These are phyloP conservation scores for Paraconiothyrium sp. DNA, from an alignment of 2,329 filamentous ascomycete species.

Conservation along the genomic window DNA sequence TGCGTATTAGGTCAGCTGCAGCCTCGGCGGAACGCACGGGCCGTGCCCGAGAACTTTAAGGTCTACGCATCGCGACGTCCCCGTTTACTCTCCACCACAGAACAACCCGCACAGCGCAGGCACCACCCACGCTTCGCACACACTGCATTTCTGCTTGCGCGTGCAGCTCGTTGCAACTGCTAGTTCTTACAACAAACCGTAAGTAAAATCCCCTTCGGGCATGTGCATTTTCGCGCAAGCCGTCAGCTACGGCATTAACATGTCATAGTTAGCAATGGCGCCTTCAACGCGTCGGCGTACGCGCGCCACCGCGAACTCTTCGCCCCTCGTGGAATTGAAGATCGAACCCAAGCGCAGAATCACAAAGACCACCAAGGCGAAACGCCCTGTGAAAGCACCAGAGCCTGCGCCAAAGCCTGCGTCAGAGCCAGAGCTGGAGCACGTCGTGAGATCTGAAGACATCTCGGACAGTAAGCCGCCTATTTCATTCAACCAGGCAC, in stretches of 20 bases:
- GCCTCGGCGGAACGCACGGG: slow-evolving; percentile 10
- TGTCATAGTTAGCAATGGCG: slow-evolving; percentile 2
- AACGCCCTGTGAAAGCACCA: neutral
- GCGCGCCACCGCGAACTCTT: neutral
- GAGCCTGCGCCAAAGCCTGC: neutral
- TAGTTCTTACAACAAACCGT: neutral
- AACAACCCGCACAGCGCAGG: slow-evolving; percentile 1
- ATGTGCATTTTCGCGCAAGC: neutral
- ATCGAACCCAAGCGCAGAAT: slow-evolving; percentile 1
- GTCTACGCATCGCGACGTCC: slow-evolving; percentile 6
- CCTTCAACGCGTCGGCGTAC: slow-evolving; percentile 1
- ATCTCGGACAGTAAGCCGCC: slow-evolving; percentile 6
- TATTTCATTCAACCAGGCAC: neutral
- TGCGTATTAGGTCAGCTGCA: slow-evolving; percentile 13
- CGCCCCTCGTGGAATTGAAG: neutral
- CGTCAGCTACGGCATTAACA: neutral
- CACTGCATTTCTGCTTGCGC: neutral
- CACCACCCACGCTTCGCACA: neutral
- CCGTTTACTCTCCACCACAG: slow-evolving; percentile 6
- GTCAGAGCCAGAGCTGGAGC: neutral
- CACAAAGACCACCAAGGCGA: neutral
- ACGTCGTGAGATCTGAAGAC: neutral
- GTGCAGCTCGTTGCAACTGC: neutral
- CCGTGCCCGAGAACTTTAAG: slow-evolving; percentile 10
- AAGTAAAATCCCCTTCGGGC: neutral